phyloP scores from a whole-genome alignment of 2,329 filamentous ascomycete genomes.

The Apiospora pterosperma region DNA sequence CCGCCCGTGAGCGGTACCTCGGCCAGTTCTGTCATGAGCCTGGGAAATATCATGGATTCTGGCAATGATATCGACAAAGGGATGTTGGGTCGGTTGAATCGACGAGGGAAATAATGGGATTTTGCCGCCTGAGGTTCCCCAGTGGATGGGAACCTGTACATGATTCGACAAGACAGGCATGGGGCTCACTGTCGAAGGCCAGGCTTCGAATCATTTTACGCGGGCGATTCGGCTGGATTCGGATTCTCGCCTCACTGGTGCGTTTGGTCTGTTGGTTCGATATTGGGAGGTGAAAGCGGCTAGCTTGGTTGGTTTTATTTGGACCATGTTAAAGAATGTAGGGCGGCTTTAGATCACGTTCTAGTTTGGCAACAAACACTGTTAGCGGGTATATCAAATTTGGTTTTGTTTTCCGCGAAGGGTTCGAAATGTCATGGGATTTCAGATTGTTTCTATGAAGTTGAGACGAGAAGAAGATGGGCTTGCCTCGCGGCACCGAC shows the following conservation, averaged over 20 bases:
- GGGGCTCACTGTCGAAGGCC: neutral
- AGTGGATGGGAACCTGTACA: neutral
- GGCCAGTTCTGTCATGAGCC: constrained; percentile 49
- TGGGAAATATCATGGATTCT: constrained; percentile 46
- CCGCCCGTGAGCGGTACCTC: constrained; percentile 28
- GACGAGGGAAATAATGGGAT: constrained; percentile 19
- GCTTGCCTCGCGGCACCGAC: constrained; percentile 6
- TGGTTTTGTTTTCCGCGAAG: constrained; percentile 10
- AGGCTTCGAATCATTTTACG: neutral
- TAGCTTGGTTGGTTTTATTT: neutral
- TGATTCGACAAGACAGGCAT: neutral
- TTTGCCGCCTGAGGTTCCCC: neutral
- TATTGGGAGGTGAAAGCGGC: constrained; percentile 2
- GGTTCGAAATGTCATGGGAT: constrained; percentile 1
- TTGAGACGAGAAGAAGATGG: constrained; percentile 2
- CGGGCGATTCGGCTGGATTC: constrained; percentile 3
- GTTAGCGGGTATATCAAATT: constrained; percentile 21
- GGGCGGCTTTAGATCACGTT: constrained; percentile 20
- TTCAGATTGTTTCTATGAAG: neutral
- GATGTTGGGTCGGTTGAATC: constrained; percentile 52
- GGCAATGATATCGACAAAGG: constrained; percentile 50
- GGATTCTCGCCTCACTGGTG: neutral
- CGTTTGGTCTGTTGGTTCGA: neutral
- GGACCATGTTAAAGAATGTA: constrained; percentile 6
- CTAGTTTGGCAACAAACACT: constrained; percentile 26